phyloP scores from a whole-genome alignment of 2,329 filamentous ascomycete species.

The Magnaporthales sp. region DNA sequence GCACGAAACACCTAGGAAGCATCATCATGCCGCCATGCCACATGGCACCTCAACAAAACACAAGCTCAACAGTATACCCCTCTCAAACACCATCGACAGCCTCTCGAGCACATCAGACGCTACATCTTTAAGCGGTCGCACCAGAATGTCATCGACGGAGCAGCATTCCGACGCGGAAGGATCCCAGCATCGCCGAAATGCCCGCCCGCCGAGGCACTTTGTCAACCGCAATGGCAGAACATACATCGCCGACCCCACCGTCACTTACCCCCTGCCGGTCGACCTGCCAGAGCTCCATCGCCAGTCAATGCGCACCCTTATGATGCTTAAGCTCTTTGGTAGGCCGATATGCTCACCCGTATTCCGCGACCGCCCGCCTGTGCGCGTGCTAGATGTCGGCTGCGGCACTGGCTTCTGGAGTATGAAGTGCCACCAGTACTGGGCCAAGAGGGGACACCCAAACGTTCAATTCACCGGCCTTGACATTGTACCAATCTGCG shows the following conservation, averaged over 20 bases:
- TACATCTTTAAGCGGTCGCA: slow-evolving; percentile 32
- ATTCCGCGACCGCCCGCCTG: slow-evolving; percentile 58
- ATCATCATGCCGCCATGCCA: slow-evolving; percentile 27
- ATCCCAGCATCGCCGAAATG: slow-evolving; percentile 10
- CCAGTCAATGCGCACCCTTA: slow-evolving; percentile 74
- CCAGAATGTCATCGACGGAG: slow-evolving; percentile 38
- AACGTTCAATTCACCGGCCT: slow-evolving; percentile 73
- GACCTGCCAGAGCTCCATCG: slow-evolving; percentile 82
- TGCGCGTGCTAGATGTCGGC: slow-evolving; percentile 73
- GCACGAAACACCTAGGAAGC: background rate
- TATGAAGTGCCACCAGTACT: slow-evolving; percentile 76
- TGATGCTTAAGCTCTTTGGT: slow-evolving; percentile 74
- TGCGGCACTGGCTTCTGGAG: slow-evolving; percentile 90
- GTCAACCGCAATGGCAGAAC: slow-evolving; percentile 69
- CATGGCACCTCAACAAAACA: slow-evolving; percentile 13
- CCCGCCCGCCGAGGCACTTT: slow-evolving; percentile 42
- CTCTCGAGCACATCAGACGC: slow-evolving; percentile 36
- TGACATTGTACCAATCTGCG: slow-evolving; percentile 59
- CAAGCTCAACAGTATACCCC: slow-evolving; percentile 10
- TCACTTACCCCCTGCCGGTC: slow-evolving; percentile 78
- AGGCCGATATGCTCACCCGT: slow-evolving; percentile 67
- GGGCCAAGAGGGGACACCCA: slow-evolving; percentile 53
- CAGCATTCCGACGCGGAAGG: slow-evolving; percentile 33
- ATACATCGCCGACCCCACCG: slow-evolving; percentile 65
- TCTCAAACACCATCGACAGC: slow-evolving; percentile 30